phyloP scores from a whole-genome alignment of 1,284 basidiomycete genomes.

The Pseudozyma sp. region DNA sequence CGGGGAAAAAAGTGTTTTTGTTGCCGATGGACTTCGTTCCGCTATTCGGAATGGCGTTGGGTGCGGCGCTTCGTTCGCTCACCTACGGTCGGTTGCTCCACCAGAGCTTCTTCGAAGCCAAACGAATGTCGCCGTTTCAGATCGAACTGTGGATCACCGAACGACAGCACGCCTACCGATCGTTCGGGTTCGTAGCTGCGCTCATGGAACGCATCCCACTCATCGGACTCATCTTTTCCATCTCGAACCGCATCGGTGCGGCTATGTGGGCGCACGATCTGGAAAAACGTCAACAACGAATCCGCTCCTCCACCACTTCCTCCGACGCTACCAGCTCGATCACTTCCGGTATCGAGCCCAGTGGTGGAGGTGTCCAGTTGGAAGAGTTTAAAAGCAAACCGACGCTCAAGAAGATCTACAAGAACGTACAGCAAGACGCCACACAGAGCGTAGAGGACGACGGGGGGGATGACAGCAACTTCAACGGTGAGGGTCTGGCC shows the following conservation, averaged over 20 bases:
- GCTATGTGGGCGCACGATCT: constrained; percentile 68
- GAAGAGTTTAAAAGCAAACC: constrained; percentile 33
- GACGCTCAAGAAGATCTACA: constrained; percentile 43
- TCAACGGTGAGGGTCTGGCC: constrained; percentile 48
- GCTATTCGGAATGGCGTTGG: constrained; percentile 56
- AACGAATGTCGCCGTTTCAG: constrained; percentile 63
- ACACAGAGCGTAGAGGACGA: not conserved
- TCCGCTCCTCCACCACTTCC: constrained; percentile 19
- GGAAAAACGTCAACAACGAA: constrained; percentile 64
- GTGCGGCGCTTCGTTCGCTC: constrained; percentile 52
- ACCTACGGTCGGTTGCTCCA: constrained; percentile 52
- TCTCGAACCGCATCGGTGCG: constrained; percentile 67
- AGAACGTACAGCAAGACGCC: constrained; percentile 19
- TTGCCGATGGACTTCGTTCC: constrained; percentile 64
- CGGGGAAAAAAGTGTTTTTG: constrained; percentile 37
- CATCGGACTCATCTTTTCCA: constrained; percentile 59
- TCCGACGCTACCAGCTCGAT: not conserved
- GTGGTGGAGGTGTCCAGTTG: not conserved
- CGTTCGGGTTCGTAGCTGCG: constrained; percentile 62
- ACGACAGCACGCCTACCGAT: constrained; percentile 54
- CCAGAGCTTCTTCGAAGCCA: constrained; percentile 57
- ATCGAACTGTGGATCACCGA: constrained; percentile 65
- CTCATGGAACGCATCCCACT: constrained; percentile 64
- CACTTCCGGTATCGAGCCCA: not conserved
- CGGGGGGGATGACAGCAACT: not conserved